These are phyloP conservation scores for Diutina siamensis DNA, from an alignment of 1,139 yeast species.

Conservation along the genomic window DNA sequence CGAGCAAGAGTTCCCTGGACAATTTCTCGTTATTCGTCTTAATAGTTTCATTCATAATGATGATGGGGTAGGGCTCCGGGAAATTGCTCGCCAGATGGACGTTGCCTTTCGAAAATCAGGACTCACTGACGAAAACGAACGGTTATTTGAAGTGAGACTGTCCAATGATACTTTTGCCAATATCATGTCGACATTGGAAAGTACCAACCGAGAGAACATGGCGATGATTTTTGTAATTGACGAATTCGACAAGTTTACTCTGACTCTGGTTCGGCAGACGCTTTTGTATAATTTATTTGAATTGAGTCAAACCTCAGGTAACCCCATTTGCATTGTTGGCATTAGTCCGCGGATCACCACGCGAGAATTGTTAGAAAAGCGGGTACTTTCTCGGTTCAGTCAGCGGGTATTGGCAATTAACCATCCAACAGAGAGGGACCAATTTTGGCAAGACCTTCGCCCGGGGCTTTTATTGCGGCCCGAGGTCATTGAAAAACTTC, in stretches of 20 bases:
- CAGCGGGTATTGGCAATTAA: conserved; percentile 60
- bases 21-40: conserved; percentile 50
- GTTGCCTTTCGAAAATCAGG: conserved; percentile 15
- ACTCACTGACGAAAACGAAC: conserved; percentile 19
- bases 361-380: conserved; percentile 73
- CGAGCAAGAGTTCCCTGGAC: conserved; percentile 21
- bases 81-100: conserved; percentile 78
- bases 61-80: conserved; percentile 71
- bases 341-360: conserved; percentile 64
- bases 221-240: conserved; percentile 74
- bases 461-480: conserved; percentile 17
- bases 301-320: conserved; percentile 59
- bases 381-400: conserved; percentile 84
- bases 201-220: conserved; percentile 13
- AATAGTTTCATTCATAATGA: conserved; percentile 67
- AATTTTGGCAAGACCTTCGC: conserved; percentile 28
- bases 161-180: conserved; percentile 30
- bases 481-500: conserved; percentile 11
- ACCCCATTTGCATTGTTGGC: conserved; percentile 79
- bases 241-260: conserved; percentile 70
- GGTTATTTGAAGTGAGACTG: conserved; percentile 24
- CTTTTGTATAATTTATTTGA: conserved; percentile 81
- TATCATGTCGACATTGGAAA: conserved; percentile 22
- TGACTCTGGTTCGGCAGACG: conserved; percentile 54
- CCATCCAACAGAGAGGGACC: conserved; percentile 33